Base-by-base conservation (phyloP, 129 eudicot genomes). In the Centrapalus pauciflorus region DNA sequence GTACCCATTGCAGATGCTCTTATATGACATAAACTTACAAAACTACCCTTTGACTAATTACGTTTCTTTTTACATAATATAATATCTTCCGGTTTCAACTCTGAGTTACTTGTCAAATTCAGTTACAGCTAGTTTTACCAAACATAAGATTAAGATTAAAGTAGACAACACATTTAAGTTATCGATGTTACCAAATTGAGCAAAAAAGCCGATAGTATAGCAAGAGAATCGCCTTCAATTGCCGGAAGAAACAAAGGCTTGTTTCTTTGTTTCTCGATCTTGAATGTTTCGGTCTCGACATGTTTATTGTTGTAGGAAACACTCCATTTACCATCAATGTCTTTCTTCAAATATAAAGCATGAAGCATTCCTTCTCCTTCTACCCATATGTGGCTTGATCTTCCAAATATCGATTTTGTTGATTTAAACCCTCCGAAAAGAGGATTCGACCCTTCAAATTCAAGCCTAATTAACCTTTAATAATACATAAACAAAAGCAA, bases 351-450 rank as follows among this genome's bases (percentile, higher is more conserved):
- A 51, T 84, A 88, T 10, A 84, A 61, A 56, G 84, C 89, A 80
- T 88, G 96, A 66, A 88, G 84, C 96, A 88, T 84, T 17, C 96
- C 96, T 82, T 88, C 96, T 51, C 96, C 96, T 82, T 88, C 96
- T 48, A 88, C 78, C 96, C 96, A 88, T 10, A 73, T 70, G 61
- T 84, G 80, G 64, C 85, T 82, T 64, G 96, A 74, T 69, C 76
- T 63, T 55, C 96, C 96, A 70, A 88, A 82, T 10, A 84, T 72
- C 2, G 96, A 88, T 1, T 40, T 32, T 11, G 96, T 72, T 13
- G 86, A 75, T 60, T 88, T 84, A 1, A 77, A 55, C 21, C 91
- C 96, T 68, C 96, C 96, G 70, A 84, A 88, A 0, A 82, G 83
- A 67, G 96, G 96, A 78, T 84, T 84, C n/a, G 96, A 62, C 4